Base-by-base conservation (phyloP, 2,329 filamentous ascomycete genomes). In the Aphanoascus verrucosus region DNA sequence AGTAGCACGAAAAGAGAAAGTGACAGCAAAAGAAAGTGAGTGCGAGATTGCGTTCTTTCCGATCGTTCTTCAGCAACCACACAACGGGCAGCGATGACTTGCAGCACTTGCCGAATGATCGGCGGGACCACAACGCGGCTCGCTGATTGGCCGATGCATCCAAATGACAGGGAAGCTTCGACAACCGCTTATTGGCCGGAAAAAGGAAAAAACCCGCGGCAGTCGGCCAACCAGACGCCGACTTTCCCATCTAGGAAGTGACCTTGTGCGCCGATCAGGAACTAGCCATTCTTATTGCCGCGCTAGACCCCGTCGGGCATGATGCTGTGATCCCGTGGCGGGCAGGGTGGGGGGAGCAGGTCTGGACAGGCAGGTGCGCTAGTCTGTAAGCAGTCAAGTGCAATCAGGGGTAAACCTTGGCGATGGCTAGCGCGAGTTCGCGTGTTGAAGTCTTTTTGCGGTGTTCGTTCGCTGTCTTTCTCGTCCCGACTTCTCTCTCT, bases 101-200 rank as follows among this genome's bases (percentile, higher is more conserved):
- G 23, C 23, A 28, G 35, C 35, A n/a, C 3, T 4, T 3, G 5
- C 35, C 35, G n/a, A 37, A n/a, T n/a, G 35, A 34, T 40, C 17
- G 20, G 14, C 11, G 31, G n/a, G 23, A 20, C 23, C 9, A 11
- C 40, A 20, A 15, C 7, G 15, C 49, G 1, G 8, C 28, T 12
- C 19, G 7, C n/a, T 51, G 28, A 51, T 51, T 51, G 49, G 49
- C 40, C 40, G 15, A 23, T 23, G 28, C 40, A 23, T 17, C 15
- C 15, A 28, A 31, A 23, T n/a, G 35, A 2, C 12, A 11, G 45
- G 23, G 17, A 37, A 51, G 49, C 49, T 44, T 17, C n/a, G 49
- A 14, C 49, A n/a, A 37, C 15, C 48, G 14, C 28, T 23, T 11
- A 51, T 51, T 51, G 49, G 49, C 49, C 15, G 9, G 23, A 15